Evolutionary conservation across 495 filamentous ascomycete species (phyloP).

Genomic region (Annulohypoxylon nitens): DNA sequence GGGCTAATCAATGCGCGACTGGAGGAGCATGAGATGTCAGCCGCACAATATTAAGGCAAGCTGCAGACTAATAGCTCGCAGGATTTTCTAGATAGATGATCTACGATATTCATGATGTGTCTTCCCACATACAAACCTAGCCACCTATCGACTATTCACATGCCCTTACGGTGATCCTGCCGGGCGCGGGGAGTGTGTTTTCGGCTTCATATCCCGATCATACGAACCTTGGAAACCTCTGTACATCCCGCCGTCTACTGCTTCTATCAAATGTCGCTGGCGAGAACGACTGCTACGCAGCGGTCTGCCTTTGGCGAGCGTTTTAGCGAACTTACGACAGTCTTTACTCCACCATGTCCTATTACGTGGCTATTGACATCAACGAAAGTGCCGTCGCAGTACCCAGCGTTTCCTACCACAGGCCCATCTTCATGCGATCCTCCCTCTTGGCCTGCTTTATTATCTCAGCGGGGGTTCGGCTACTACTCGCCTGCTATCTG

Average conservation of each 20-base stretch:
- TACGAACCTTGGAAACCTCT: background rate
- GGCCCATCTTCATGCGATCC: constrained; percentile 56
- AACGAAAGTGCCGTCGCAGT: constrained; percentile 56
- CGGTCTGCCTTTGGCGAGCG: constrained; percentile 21
- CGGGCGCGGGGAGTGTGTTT: constrained; percentile 3
- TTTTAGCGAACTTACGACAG: constrained; percentile 56
- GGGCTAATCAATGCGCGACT: constrained; percentile 1
- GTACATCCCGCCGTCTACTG: background rate
- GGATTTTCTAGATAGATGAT: background rate
- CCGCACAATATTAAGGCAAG: constrained; percentile 34
- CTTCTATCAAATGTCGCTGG: constrained; percentile 20
- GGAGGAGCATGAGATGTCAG: constrained; percentile 17
- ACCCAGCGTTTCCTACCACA: constrained; percentile 53
- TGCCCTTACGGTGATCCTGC: constrained; percentile 8
- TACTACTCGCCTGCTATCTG: constrained; percentile 62
- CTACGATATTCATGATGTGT: constrained; percentile 13
- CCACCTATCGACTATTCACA: background rate
- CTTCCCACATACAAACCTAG: background rate
- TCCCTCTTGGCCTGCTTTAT: constrained; percentile 50
- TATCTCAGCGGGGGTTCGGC: constrained; percentile 53
- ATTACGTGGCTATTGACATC: constrained; percentile 57
- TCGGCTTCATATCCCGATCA: background rate
- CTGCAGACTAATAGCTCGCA: constrained; percentile 1
- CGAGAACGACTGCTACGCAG: constrained; percentile 3
- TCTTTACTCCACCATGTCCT: constrained; percentile 58